Evolutionary conservation across 345 rosid genomes (phyloP).

Genomic region (Lepidium sativum): DNA sequence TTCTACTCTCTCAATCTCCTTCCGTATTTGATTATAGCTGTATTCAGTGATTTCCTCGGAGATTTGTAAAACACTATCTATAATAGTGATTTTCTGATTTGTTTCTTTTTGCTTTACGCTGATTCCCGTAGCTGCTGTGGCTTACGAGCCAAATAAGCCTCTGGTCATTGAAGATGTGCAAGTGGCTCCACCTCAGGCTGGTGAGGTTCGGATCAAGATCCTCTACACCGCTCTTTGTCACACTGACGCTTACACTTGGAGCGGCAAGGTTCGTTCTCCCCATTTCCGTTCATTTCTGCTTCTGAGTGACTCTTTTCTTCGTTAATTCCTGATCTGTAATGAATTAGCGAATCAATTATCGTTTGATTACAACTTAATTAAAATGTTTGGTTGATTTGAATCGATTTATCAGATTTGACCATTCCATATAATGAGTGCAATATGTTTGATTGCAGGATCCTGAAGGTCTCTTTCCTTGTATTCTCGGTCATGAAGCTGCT

Average conservation of each 20-base stretch:
- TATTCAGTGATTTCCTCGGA: not conserved
- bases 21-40: not conserved
- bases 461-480: conserved; percentile 92
- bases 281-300: not conserved
- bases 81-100: conserved; percentile 1
- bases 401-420: no score
- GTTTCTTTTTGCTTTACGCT: not conserved
- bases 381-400: no score
- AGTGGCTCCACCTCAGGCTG: conserved; percentile 95
- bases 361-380: not conserved
- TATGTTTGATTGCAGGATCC: conserved; percentile 51
- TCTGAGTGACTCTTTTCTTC: not conserved
- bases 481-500: conserved; percentile 98
- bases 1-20: not conserved
- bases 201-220: conserved; percentile 89
- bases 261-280: conserved; percentile 67
- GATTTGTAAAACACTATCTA: not conserved
- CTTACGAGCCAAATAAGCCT: conserved; percentile 90
- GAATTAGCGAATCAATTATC: not conserved
- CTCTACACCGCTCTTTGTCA: conserved; percentile 92
- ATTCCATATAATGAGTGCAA: no score
- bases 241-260: conserved; percentile 98
- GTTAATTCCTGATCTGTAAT: not conserved
- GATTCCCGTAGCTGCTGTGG: conserved; percentile 75
- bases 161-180: conserved; percentile 79